phyloP scores from a whole-genome alignment of 371 early-diverging fungal genomes.

The Rhizopus delemar region DNA sequence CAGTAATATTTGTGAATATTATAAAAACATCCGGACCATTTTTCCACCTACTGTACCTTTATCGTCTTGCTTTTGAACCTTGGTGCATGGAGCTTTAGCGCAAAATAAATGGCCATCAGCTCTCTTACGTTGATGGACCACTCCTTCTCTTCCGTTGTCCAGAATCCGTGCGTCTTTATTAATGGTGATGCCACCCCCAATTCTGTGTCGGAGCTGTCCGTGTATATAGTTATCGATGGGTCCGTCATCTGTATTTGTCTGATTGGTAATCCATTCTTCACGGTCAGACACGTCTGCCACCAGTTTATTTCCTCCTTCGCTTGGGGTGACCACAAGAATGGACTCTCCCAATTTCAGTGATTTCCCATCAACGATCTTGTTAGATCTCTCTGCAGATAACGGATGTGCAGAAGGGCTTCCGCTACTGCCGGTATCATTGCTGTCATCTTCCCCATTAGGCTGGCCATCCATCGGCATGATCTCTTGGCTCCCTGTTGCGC shows the following conservation, averaged over 20 bases:
- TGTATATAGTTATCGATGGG: slow-evolving; percentile 1
- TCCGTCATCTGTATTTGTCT: not conserved
- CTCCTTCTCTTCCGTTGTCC: slow-evolving; percentile 16
- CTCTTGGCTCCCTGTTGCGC: too few relatives aligned
- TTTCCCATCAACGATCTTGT: not conserved
- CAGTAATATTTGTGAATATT: too few relatives aligned
- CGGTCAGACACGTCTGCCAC: not conserved
- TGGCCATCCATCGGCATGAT: slow-evolving; percentile 7
- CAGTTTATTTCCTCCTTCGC: not conserved
- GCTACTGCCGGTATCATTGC: slow-evolving; percentile 8
- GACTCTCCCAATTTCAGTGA: not conserved
- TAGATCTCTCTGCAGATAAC: not conserved
- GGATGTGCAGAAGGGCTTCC: too few relatives aligned
- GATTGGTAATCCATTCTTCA: slow-evolving; percentile 11
- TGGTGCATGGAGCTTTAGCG: slow-evolving; percentile 11
- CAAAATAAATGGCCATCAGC: too few relatives aligned
- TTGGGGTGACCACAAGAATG: too few relatives aligned
- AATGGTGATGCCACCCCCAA: slow-evolving; percentile 8
- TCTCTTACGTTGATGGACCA: slow-evolving; percentile 25
- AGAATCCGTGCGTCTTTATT: slow-evolving; percentile 15
- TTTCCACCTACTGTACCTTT: too few relatives aligned
- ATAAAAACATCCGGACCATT: too few relatives aligned
- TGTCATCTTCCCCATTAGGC: slow-evolving; percentile 12
- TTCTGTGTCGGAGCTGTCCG: slow-evolving; percentile 16
- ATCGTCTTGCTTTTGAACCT: slow-evolving; percentile 6